These are phyloP conservation scores for Ophiostoma montium DNA, from an alignment of 2,329 filamentous ascomycete genomes.

Conservation along the genomic window DNA sequence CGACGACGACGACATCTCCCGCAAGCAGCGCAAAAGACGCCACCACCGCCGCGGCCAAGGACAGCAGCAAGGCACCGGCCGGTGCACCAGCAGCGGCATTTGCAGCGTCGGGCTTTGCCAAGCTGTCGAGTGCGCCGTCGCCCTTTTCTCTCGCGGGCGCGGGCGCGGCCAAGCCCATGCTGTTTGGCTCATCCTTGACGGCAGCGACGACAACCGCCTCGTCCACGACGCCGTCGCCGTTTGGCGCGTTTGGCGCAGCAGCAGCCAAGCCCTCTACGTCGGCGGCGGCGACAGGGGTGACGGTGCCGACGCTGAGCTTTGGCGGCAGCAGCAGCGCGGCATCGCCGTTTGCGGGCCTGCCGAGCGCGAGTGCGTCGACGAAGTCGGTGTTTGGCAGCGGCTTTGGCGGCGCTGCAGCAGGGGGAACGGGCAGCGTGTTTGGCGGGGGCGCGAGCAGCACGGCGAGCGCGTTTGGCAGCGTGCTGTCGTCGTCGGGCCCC, in stretches of 20 bases:
- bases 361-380: constrained; percentile 9
- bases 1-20: not conserved
- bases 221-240: constrained; percentile 13
- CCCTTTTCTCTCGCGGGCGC: constrained; percentile 26
- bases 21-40: too few relatives aligned
- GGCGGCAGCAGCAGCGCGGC: constrained; percentile 24
- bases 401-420: constrained; percentile 19
- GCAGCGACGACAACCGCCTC: constrained; percentile 19
- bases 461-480: constrained; percentile 23
- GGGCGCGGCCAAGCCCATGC: constrained; percentile 17
- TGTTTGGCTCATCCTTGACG: too few relatives aligned
- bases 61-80: not conserved
- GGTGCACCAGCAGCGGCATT: constrained; percentile 37
- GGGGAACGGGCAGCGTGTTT: constrained; percentile 17
- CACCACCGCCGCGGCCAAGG: too few relatives aligned
- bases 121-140: constrained; percentile 37
- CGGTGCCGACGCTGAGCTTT: constrained; percentile 27
- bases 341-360: constrained; percentile 30
- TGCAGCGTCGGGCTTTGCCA: constrained; percentile 52
- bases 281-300: constrained; percentile 9
- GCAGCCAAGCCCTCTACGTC: too few relatives aligned
- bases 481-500: constrained; percentile 24
- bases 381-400: constrained; percentile 7
- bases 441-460: constrained; percentile 11
- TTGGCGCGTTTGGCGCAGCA: too few relatives aligned